Conservation (phyloP, 1,284 basidiomycete species). For the Microbotryum saponariae region DNA sequence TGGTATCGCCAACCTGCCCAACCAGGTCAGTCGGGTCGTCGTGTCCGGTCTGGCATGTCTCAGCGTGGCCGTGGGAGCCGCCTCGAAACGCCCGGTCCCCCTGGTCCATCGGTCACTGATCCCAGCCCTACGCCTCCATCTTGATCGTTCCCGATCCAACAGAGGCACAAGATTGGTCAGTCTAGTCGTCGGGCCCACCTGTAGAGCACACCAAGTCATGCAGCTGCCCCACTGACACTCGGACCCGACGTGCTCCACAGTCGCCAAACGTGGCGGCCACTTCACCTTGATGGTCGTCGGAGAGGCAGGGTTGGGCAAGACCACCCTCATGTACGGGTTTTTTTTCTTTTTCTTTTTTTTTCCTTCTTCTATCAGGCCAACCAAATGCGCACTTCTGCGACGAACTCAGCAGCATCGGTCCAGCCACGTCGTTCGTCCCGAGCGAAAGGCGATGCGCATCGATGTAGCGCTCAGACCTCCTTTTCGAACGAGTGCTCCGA, state of each 20-base stretch:
- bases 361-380: too few species aligned
- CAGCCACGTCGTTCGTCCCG: too few species aligned
- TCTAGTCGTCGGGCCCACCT: neutral
- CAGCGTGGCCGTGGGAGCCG: neutral
- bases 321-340: constrained; percentile 28
- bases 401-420: too few species aligned
- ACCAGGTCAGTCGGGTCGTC: constrained; percentile 63
- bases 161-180: constrained; percentile 38
- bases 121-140: neutral
- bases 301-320: constrained; percentile 86
- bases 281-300: constrained; percentile 99
- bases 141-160: neutral
- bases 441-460: neutral
- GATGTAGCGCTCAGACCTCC: neutral
- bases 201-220: neutral
- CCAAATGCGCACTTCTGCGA: too few species aligned
- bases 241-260: constrained; percentile 45
- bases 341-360: neutral
- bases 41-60: neutral
- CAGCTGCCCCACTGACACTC: neutral
- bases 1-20: constrained; percentile 83
- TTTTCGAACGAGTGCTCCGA: neutral
- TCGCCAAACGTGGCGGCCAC: constrained; percentile 91
- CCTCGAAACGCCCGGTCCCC: neutral
- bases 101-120: constrained; percentile 45